phyloP scores from a whole-genome alignment of 129 eudicot genomes.

The Centaurea solstitialis region DNA sequence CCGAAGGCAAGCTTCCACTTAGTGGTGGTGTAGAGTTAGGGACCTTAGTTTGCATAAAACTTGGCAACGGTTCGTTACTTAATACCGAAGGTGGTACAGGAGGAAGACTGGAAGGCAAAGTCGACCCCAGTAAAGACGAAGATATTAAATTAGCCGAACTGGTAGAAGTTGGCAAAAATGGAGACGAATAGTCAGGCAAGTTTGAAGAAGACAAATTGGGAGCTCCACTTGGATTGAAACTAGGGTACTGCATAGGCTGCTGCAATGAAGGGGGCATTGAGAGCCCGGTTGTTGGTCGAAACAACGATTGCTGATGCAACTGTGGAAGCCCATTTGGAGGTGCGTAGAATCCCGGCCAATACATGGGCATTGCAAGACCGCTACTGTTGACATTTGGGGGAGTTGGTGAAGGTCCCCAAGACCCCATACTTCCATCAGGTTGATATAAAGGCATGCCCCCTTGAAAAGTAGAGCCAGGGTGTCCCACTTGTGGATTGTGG shows the following conservation, averaged over 20 bases:
- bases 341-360: conserved; percentile 84
- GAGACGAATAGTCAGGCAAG: conserved; percentile 42
- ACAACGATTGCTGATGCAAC: conserved; percentile 67
- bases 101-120: conserved; percentile 47
- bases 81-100: conserved; percentile 42
- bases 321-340: conserved; percentile 76
- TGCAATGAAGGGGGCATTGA: conserved; percentile 62
- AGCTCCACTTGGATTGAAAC: conserved; percentile 54
- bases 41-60: conserved; percentile 40
- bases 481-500: conserved; percentile 57
- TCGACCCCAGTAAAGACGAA: conserved; percentile 40
- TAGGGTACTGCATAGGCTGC: conserved; percentile 69
- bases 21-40: conserved; percentile 35
- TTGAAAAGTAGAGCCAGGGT: conserved; percentile 65
- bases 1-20: conserved; percentile 41
- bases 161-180: conserved; percentile 33
- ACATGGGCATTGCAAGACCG: conserved; percentile 85
- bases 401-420: conserved; percentile 76
- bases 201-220: conserved; percentile 41
- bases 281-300: conserved; percentile 64
- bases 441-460: conserved; percentile 71
- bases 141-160: conserved; percentile 36
- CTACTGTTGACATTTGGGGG: conserved; percentile 55
- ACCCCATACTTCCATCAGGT: conserved; percentile 65
- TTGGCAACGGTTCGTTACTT: conserved; percentile 43